Conservation (phyloP, 495 filamentous ascomycete genomes). For the Podospora bellae-mahoneyi region DNA sequence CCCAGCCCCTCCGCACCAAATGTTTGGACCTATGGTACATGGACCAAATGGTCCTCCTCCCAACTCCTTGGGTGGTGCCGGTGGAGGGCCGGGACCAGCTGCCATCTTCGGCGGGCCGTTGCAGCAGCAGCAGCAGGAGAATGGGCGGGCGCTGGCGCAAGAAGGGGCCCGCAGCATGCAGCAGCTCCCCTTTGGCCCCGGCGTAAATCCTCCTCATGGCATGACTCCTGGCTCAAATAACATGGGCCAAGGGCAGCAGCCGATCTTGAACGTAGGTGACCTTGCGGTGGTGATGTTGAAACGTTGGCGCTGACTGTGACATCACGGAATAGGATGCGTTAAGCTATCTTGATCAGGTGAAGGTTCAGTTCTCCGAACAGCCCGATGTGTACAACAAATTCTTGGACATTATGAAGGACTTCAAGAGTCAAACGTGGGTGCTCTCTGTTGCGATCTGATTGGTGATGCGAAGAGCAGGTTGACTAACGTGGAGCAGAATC, state of each 20-base stretch:
- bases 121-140: conserved; percentile 50
- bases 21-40: conserved; percentile 55
- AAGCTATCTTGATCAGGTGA: conserved; percentile 97
- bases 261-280: conserved; percentile 79
- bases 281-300: background rate
- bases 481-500: conserved; percentile 56
- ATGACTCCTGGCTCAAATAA: conserved; percentile 35
- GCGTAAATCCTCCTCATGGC: conserved; percentile 29
- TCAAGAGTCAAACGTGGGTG: conserved; percentile 91
- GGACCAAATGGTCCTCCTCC: conserved; percentile 41
- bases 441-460: background rate
- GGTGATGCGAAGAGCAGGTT: background rate
- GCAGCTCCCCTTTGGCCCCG: conserved; percentile 43
- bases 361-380: conserved; percentile 94
- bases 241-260: conserved; percentile 86
- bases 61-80: conserved; percentile 30
- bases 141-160: conserved; percentile 41
- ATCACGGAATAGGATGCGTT: conserved; percentile 73
- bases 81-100: conserved; percentile 23
- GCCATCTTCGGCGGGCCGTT: conserved; percentile 49
- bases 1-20: conserved; percentile 54
- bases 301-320: background rate
- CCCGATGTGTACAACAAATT: conserved; percentile 98
- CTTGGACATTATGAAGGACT: conserved; percentile 99
- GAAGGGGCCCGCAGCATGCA: conserved; percentile 40